phyloP scores from a whole-genome alignment of 192 early-diverging fungal genomes.

The Backusella luteola region DNA sequence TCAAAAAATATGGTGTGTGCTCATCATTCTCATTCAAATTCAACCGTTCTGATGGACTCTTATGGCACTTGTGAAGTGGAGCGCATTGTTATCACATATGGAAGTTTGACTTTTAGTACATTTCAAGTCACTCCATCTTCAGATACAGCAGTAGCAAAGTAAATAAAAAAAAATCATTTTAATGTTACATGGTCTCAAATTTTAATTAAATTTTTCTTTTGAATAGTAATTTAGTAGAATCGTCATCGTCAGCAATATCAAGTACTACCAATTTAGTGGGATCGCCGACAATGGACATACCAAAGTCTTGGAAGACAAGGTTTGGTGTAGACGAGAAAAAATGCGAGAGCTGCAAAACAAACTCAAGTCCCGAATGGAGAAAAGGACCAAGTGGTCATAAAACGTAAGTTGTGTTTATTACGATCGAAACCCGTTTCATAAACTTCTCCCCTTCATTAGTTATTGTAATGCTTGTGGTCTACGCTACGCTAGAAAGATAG shows the following conservation, averaged over 20 bases:
- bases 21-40: conserved; percentile 16
- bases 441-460: background rate
- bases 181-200: no score
- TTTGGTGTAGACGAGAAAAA: conserved; percentile 6
- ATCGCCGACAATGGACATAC: conserved; percentile 1
- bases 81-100: conserved; percentile 11
- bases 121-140: background rate
- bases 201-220: no score
- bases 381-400: conserved; percentile 25
- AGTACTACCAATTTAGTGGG: conserved; percentile 2
- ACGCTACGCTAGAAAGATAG: conserved; percentile 17
- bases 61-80: background rate
- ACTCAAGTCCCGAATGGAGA: conserved; percentile 27
- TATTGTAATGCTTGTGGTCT: conserved; percentile 31
- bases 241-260: background rate
- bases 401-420: conserved; percentile 1
- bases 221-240: background rate
- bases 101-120: conserved; percentile 1
- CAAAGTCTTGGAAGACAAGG: background rate
- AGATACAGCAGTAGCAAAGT: background rate
- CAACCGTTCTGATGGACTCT: background rate
- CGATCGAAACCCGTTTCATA: background rate
- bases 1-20: conserved; percentile 9
- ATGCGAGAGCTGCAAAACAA: conserved; percentile 27
- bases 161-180: background rate